Base-by-base conservation (phyloP, 176 grass and related monocot species). In the Otatea glauca region DNA sequence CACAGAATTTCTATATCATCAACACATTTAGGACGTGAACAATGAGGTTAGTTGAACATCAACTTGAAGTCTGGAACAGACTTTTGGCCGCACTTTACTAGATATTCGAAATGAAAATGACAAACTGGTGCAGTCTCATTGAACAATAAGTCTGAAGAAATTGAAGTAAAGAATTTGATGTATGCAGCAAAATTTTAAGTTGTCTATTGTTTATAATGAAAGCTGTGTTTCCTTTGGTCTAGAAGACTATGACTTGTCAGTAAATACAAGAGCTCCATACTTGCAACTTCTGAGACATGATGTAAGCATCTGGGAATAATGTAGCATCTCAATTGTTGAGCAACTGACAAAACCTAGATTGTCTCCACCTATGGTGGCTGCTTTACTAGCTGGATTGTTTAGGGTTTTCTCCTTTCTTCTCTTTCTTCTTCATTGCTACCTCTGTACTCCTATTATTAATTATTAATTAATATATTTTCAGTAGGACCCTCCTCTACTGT, bases 61-160 rank as follows among this genome's bases (percentile, higher is more conserved):
- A 78, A 78, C 43, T 78, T 56, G 74, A 88, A 84, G 49, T 68
- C 45, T 16, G 48, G 20, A 67, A 67, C 42, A 69, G 5, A 43
- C 1, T 70, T 51, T 51, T 44, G 43, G 32, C n/a, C 59, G 45
- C 41, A 51, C 12, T 74, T 42, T 59, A 45, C 39, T 43, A 77
- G 23, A 69, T 53, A 77, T 41, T 67, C n/a, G 1, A 81, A 87
- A 35, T 75, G 70, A 58, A 59, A 81, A 81, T 47, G 20, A 17
- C 18, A 73, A 64, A 67, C 21, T 45, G 80, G 53, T 60, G 5
- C 10, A 27, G 1, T 39, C 10, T 79, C 83, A 72, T 74, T 39
- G 15, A 74, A 74, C 35, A 85, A 48, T 37, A 37, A 67, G 23
- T 58, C 16, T 76, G 27, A 14, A 67, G 58, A 65, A 65, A 29